These are phyloP conservation scores for Agrocybe praecox DNA, from an alignment of 768 basidiomycete genomes.

Conservation along the genomic window DNA sequence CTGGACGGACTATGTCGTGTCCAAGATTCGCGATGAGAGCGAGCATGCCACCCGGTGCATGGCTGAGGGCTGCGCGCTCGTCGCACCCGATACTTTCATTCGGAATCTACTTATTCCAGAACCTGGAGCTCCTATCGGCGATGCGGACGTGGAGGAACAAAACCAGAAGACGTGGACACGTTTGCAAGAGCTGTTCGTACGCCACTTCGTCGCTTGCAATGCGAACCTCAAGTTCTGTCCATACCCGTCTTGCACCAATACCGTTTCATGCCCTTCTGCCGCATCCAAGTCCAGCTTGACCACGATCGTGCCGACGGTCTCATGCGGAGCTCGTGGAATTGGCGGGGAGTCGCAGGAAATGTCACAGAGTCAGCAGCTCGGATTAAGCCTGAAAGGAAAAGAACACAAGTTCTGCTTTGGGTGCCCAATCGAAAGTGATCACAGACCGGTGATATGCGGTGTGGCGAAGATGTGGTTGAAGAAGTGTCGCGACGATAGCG, in stretches of 20 bases:
- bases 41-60: conserved; percentile 78
- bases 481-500: conserved; percentile 97
- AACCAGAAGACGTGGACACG: conserved; percentile 60
- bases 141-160: conserved; percentile 32
- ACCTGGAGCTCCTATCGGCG: conserved; percentile 24
- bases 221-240: conserved; percentile 91
- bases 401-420: conserved; percentile 94
- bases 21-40: conserved; percentile 84
- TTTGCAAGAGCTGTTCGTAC: conserved; percentile 85
- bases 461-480: conserved; percentile 93
- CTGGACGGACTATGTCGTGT: conserved; percentile 78
- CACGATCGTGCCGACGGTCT: conserved; percentile 85
- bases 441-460: conserved; percentile 87
- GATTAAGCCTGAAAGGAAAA: conserved; percentile 34
- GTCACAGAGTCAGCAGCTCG: conserved; percentile 34
- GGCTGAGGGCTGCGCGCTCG: conserved; percentile 73
- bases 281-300: conserved; percentile 74
- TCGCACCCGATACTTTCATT: conserved; percentile 67
- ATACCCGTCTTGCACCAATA: conserved; percentile 90
- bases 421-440: conserved; percentile 85
- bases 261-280: conserved; percentile 88
- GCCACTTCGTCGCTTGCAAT: conserved; percentile 88
- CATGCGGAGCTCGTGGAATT: conserved; percentile 68
- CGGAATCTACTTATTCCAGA: conserved; percentile 48
- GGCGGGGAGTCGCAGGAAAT: conserved; percentile 31